phyloP scores from a whole-genome alignment of 805 yeast species.

The Scheffersomyces amazonensis region DNA sequence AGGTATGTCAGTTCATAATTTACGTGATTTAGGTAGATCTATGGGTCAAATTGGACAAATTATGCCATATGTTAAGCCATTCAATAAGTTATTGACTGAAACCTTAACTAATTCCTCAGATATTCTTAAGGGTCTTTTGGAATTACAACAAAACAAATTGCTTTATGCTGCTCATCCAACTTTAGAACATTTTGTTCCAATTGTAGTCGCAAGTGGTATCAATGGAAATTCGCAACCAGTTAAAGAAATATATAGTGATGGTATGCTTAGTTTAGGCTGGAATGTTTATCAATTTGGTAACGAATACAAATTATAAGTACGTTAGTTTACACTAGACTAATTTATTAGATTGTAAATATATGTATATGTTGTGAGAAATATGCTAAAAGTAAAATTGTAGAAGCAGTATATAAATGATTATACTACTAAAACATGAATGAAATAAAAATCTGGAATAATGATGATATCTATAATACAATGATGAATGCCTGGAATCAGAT shows the following conservation, averaged over 20 bases:
- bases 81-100: conserved; percentile 45
- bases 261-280: conserved; percentile 58
- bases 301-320: too few species aligned
- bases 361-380: too few species aligned
- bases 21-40: conserved; percentile 46
- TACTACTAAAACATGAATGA: too few species aligned
- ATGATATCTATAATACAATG: too few species aligned
- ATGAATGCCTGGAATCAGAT: too few species aligned
- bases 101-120: conserved; percentile 28
- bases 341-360: too few species aligned
- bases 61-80: conserved; percentile 51
- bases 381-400: too few species aligned
- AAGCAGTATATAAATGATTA: too few species aligned
- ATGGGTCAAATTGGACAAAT: conserved; percentile 11
- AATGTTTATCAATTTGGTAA: conserved; percentile 55
- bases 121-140: conserved; percentile 29
- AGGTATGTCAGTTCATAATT: conserved; percentile 81
- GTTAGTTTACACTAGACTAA: too few species aligned
- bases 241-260: conserved; percentile 45
- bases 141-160: conserved; percentile 28
- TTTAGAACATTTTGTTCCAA: conserved; percentile 69
- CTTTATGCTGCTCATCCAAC: conserved; percentile 67
- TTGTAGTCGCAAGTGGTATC: conserved; percentile 60
- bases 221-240: conserved; percentile 34
- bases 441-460: too few species aligned